Evolutionary conservation across 257 asterid species (phyloP), one percentile per base, ranked within the genome.

Genomic region (Penstemon newberryi): DNA sequence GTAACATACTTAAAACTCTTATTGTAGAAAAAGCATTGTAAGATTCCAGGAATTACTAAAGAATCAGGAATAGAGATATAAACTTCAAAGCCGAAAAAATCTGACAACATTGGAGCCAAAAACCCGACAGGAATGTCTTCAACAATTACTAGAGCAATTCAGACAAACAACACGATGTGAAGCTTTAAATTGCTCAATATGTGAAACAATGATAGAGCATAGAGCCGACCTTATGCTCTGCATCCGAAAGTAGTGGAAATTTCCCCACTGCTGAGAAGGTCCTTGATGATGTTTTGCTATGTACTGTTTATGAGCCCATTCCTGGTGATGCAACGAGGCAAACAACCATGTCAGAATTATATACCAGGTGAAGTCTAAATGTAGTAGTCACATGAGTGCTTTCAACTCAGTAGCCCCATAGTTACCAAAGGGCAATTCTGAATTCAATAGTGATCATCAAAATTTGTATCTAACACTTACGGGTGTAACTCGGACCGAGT

Each of bases 241-340:
- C 99, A 93, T 93, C 82, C 97, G 87, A 43, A 84, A 93, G 79
- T 93, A 93, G 80, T 80, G 82, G 77, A 89, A 93, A 80, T 89
- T 90, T 61, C 99, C 99, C 99, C 99, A 93, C 82, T 89, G 97
- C 80, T 93, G 97, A 75, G 97, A 88, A 80, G 99, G 96, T 55
- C 94, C 99, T 72, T 93, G 99, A 49, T 88, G 96, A 86, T 93
- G 99, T 75, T 93, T 93, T 69, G 91, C 89, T 57, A 93, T 83
- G 85, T 90, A 89, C 77, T 76, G 95, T 63, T 88, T 85, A 76
- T 90, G 97, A 77, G 97, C 98, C 97, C 94, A 90, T 67, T 80
- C 96, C 98, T 93, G 70, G 67, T 18, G 47, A 65, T 60, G 41
- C 25, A 75, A 62, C 33, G 36, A 76, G 51, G 64, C 41, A 62